phyloP scores from a whole-genome alignment of 306 rosid species.

The Trifolium fragiferum region DNA sequence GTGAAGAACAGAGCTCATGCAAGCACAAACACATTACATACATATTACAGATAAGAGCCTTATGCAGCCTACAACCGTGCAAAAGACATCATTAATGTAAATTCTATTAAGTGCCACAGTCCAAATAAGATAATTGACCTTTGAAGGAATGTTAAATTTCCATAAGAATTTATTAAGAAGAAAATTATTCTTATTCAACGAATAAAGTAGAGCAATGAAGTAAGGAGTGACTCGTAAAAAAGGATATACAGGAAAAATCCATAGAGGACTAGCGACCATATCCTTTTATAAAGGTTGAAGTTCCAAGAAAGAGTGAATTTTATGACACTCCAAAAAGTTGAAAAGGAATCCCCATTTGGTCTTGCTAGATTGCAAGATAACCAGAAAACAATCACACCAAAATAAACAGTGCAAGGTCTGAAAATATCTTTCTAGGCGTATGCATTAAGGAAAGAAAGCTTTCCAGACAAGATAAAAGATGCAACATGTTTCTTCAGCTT shows the following conservation, averaged over 20 bases:
- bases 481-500: background rate
- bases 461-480: background rate
- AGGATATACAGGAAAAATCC: background rate
- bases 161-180: conserved; percentile 2
- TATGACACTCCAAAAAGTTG: background rate
- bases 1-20: background rate
- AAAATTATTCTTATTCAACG: background rate
- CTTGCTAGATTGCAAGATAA: conserved; percentile 2
- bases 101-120: background rate
- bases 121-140: background rate
- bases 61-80: background rate
- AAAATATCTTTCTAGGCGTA: background rate
- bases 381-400: background rate
- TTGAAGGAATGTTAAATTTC: background rate
- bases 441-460: background rate
- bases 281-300: background rate
- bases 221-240: too few species aligned
- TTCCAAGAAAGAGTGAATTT: background rate
- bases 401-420: background rate
- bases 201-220: conserved; percentile 1
- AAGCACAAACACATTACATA: background rate
- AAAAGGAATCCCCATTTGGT: background rate
- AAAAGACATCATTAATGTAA: background rate
- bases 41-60: background rate
- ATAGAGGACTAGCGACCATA: background rate